phyloP scores from a whole-genome alignment of 2,329 filamentous ascomycete species.

The Myriosclerotinia curreyana region DNA sequence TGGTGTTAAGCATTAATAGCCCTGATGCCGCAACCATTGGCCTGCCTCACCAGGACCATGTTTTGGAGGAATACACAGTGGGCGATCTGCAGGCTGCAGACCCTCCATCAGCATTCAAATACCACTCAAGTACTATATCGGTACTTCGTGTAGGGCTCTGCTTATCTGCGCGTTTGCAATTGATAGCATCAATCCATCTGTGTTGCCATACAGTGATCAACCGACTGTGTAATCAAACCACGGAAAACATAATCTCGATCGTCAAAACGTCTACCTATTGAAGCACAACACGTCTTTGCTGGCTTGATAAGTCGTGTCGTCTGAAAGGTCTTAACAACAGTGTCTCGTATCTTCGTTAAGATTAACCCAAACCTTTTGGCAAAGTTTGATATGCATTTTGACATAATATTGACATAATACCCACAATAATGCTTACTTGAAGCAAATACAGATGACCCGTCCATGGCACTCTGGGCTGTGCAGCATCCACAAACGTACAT shows the following conservation, averaged over 20 bases:
- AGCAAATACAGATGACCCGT: background rate
- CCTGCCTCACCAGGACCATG: too few relatives aligned
- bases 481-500: background rate
- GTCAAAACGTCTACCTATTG: background rate
- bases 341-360: too few relatives aligned
- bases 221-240: background rate
- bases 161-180: background rate
- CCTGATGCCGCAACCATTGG: too few relatives aligned
- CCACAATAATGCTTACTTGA: conserved; percentile 5
- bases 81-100: too few relatives aligned
- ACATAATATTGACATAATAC: too few relatives aligned
- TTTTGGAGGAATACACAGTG: too few relatives aligned
- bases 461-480: background rate
- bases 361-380: background rate
- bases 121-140: too few relatives aligned
- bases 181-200: background rate
- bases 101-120: too few relatives aligned
- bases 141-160: background rate
- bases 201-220: background rate
- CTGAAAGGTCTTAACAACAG: background rate
- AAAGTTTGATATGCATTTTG: background rate
- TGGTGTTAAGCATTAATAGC: too few relatives aligned
- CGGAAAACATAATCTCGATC: background rate
- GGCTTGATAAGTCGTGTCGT: background rate
- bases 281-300: background rate